phyloP scores from a whole-genome alignment of 805 yeast genomes.

The Metschnikowia aberdeeniae region DNA sequence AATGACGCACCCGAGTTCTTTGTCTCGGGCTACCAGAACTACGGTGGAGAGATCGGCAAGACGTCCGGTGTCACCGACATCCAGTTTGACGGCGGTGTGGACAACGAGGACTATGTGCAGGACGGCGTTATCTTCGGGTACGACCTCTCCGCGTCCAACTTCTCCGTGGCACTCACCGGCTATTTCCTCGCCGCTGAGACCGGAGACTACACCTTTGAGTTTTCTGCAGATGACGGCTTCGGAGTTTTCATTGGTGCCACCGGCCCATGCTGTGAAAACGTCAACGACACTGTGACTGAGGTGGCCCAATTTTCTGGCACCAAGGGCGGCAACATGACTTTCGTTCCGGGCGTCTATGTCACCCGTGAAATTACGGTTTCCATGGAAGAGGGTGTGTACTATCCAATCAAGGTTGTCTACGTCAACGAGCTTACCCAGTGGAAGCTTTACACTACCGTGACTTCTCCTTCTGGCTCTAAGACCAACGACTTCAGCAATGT shows the following conservation, averaged over 20 bases:
- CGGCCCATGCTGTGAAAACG: constrained; percentile 2
- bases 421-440: constrained; percentile 6
- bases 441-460: constrained; percentile 2
- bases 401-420: constrained; percentile 6
- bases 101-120: background rate
- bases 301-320: constrained; percentile 4
- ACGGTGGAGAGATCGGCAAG: background rate
- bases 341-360: background rate
- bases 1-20: background rate
- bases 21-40: constrained; percentile 1
- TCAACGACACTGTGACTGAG: constrained; percentile 3
- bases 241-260: constrained; percentile 4
- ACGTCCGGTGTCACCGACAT: background rate
- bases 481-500: background rate
- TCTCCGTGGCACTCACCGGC: constrained; percentile 2
- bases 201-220: constrained; percentile 3
- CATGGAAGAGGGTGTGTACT: constrained; percentile 2
- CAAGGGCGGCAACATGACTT: constrained; percentile 1
- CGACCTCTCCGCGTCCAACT: constrained; percentile 1
- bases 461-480: background rate
- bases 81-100: background rate
- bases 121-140: background rate
- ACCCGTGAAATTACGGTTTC: constrained; percentile 1
- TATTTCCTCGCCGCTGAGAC: constrained; percentile 1
- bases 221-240: constrained; percentile 3